Evolutionary conservation across 192 early-diverging fungal species (phyloP).

Genomic region (Thoreauomyces humboldtii): DNA sequence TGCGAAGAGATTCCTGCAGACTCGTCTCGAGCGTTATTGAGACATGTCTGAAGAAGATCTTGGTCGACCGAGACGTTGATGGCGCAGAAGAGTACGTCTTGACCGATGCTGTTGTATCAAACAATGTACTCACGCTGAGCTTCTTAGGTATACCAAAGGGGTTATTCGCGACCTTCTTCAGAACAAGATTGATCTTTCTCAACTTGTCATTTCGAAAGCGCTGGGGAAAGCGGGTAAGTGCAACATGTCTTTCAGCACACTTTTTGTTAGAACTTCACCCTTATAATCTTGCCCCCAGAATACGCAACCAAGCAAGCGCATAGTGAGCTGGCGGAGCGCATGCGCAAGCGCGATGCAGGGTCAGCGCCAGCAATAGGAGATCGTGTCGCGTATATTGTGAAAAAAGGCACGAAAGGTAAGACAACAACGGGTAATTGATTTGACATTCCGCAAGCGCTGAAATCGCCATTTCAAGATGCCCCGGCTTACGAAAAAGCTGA

Average conservation of each 20-base stretch:
- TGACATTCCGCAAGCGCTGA: neutral
- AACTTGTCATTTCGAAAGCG: slow-evolving; percentile 94
- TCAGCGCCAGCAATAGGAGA: slow-evolving; percentile 95
- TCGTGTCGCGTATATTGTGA: slow-evolving; percentile 94
- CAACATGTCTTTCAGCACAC: neutral
- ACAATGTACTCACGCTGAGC: neutral
- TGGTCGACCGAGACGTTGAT: slow-evolving; percentile 83
- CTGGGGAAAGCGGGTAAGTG: slow-evolving; percentile 83
- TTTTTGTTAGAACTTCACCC: neutral
- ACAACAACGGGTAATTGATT: neutral
- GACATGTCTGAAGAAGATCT: slow-evolving; percentile 83
- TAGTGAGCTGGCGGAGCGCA: slow-evolving; percentile 91
- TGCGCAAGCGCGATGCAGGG: slow-evolving; percentile 91
- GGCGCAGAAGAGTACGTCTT: slow-evolving; percentile 72
- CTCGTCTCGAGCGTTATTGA: slow-evolving; percentile 90
- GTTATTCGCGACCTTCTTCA: slow-evolving; percentile 90
- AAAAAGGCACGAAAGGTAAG: slow-evolving; percentile 76
- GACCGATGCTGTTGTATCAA: neutral
- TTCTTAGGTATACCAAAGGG: slow-evolving; percentile 73
- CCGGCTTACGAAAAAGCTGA: slow-evolving; percentile 97
- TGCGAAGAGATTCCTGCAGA: slow-evolving; percentile 92
- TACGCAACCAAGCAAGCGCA: slow-evolving; percentile 96
- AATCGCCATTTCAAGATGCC: slow-evolving; percentile 44
- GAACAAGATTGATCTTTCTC: slow-evolving; percentile 95
- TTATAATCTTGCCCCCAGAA: slow-evolving; percentile 46